phyloP scores from a whole-genome alignment of 495 filamentous ascomycete genomes.

The Pseudoneurospora amorphoporcata region DNA sequence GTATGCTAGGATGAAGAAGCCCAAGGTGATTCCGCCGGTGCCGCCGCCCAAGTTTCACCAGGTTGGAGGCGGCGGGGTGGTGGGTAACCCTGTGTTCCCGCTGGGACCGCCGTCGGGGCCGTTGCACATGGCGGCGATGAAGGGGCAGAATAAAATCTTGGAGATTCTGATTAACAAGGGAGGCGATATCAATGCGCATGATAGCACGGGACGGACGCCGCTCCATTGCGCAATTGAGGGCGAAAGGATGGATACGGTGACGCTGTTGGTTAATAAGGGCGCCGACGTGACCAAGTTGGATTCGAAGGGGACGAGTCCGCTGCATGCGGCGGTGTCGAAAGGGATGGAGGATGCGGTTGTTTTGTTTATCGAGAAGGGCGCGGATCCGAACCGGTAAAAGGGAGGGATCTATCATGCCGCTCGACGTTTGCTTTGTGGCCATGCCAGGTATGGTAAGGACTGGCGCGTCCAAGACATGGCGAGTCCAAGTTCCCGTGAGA shows the following conservation, averaged over 20 bases:
- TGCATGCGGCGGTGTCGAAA: conserved; percentile 19
- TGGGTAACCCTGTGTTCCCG: background rate
- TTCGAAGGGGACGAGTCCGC: conserved; percentile 11
- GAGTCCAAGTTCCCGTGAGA: too few species aligned
- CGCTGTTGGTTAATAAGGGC: conserved; percentile 11
- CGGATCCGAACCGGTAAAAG: conserved; percentile 16
- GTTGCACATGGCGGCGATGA: conserved; percentile 19
- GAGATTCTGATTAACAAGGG: conserved; percentile 23
- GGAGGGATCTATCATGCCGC: background rate
- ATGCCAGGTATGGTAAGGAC: background rate
- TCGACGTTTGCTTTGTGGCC: background rate
- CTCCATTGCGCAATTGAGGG: conserved; percentile 20
- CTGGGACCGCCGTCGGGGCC: conserved; percentile 10
- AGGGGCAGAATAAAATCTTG: conserved; percentile 22
- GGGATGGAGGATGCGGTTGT: conserved; percentile 20
- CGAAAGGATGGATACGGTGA: conserved; percentile 10
- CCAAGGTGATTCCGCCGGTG: conserved; percentile 1
- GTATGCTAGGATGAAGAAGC: conserved; percentile 7
- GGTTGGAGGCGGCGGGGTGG: background rate
- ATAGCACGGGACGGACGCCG: conserved; percentile 22
- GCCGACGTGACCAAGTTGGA: conserved; percentile 12
- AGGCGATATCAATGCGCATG: conserved; percentile 17
- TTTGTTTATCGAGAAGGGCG: conserved; percentile 17
- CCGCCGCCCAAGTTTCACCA: conserved; percentile 16
- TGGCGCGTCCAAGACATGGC: too few species aligned